Evolutionary conservation across 305 asterid genomes (phyloP), one percentile per base, ranked within the genome.

Genomic region (Euphrasia arctica): DNA sequence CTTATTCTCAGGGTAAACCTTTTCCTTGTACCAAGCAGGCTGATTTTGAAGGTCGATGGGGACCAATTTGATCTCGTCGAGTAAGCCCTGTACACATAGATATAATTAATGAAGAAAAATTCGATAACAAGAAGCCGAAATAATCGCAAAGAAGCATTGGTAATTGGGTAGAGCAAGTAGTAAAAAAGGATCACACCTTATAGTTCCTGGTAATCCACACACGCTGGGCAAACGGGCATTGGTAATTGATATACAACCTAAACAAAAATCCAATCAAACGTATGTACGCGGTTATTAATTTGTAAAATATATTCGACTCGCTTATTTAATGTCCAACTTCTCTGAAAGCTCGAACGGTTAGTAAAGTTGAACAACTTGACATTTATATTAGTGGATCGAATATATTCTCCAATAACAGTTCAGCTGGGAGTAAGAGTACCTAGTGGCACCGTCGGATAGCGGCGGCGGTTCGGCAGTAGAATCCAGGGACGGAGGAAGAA

Each of bases 1-100:
- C 97, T 85, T 87, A 68, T 91, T 89, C 70, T 31, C 72, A 42
- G 98, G 79, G 66, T 86, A 80, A 11, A 88, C 88, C 80, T 83
- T 86, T 80, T 91, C 98, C 90, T 86, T 86, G 79, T 84, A 88
- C 98, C 98, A 88, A 70, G 81, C 78, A 41, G 98, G 98, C 75
- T 80, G 76, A 72, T 82, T 78, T 12, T 74, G 66, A 25, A 91
- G 95, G 69, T 89, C 78, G 60, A 91, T 82, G 1, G 89, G 78
- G 54, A 91, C 95, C 73, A 91, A 54, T 64, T 87, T 82, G 36
- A 91, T 80, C 88, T 78, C 72, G 47, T 83, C 86, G 10, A 83
- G 89, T 58, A 91, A 72, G 0, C 96, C 98, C 98, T 89, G 77
- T 28, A 70, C 34, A 31, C 4, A 31, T 31, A 31, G 3, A 18